Evolutionary conservation across 169 alveolate species (phyloP).

Genomic region (Babesia bovis): DNA sequence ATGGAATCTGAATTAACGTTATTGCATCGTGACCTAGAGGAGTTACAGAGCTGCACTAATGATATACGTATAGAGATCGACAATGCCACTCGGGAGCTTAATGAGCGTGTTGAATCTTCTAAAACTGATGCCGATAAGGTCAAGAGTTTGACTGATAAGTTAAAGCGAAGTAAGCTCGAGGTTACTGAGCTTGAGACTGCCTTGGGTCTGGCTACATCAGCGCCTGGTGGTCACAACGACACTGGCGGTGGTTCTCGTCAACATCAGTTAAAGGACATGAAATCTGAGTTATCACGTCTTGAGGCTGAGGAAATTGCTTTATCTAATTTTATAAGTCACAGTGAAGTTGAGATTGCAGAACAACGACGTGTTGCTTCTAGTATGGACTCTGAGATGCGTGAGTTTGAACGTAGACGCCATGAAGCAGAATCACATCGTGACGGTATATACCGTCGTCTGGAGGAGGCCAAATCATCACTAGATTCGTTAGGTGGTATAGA

Average conservation of each 20-base stretch:
- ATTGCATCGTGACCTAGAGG: conserved; percentile 66
- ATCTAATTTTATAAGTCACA: conserved; percentile 54
- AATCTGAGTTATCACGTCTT: conserved; percentile 56
- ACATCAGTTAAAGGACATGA: conserved; percentile 74
- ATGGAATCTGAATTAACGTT: conserved; percentile 52
- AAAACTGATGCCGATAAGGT: conserved; percentile 42
- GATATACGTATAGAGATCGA: conserved; percentile 55
- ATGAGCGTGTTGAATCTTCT: conserved; percentile 55
- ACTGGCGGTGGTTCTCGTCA: conserved; percentile 44
- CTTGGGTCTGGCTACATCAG: conserved; percentile 41
- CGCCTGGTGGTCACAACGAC: conserved; percentile 43
- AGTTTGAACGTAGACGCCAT: conserved; percentile 49
- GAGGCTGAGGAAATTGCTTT: conserved; percentile 66
- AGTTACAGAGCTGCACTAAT: conserved; percentile 32
- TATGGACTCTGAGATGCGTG: conserved; percentile 37
- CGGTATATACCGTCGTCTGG: conserved; percentile 23
- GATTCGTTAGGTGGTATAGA: conserved; percentile 33
- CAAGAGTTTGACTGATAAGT: conserved; percentile 56
- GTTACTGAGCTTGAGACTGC: conserved; percentile 67
- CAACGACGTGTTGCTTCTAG: conserved; percentile 42
- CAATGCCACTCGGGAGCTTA: conserved; percentile 59
- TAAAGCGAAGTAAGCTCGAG: conserved; percentile 65
- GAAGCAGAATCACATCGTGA: conserved; percentile 53
- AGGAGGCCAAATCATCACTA: conserved; percentile 29
- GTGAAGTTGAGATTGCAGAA: conserved; percentile 53